Percentiles rank a stretch among this genome's conserved stretches.
phyloP scores from a whole-genome alignment of 2,329 filamentous ascomycete genomes.

The Fusarium burgessii region DNA sequence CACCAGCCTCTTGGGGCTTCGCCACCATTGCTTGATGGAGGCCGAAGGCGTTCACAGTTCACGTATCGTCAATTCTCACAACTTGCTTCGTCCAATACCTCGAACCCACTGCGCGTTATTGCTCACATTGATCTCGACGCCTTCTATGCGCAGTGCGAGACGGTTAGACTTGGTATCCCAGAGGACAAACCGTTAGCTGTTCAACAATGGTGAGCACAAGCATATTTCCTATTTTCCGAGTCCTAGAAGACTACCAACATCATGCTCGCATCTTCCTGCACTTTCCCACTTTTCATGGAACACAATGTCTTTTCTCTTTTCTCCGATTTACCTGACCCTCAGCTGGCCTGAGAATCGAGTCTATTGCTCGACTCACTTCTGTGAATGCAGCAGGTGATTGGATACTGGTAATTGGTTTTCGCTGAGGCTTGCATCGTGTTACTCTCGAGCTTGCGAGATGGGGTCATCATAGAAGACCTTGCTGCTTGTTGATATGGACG shows the following conservation, averaged over 20 bases:
- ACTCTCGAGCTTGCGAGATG: slow-evolving; percentile 8
- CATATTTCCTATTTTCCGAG: background rate
- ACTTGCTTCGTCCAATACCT: slow-evolving; percentile 76
- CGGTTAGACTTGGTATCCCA: slow-evolving; percentile 81
- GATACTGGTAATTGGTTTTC: background rate
- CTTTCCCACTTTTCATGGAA: background rate
- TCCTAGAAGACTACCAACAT: background rate
- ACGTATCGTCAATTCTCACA: slow-evolving; percentile 86
- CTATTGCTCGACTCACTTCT: background rate
- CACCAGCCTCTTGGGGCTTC: slow-evolving; percentile 33
- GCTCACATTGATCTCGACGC: slow-evolving; percentile 96
- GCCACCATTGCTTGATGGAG: slow-evolving; percentile 44
- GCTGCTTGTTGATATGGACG: background rate
- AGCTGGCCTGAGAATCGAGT: slow-evolving; percentile 9
- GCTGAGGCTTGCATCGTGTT: slow-evolving; percentile 20
- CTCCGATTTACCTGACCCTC: background rate
- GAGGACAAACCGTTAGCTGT: slow-evolving; percentile 88
- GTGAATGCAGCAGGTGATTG: slow-evolving; percentile 1
- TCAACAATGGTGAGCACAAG: slow-evolving; percentile 79
- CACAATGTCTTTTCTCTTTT: background rate
- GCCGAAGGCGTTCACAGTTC: slow-evolving; percentile 72
- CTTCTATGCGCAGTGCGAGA: slow-evolving; percentile 97
- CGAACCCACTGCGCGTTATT: slow-evolving; percentile 85
- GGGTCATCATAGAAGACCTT: background rate
- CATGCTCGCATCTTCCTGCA: background rate